These are phyloP conservation scores for Tetratostichococcus sp. DNA, from an alignment of 139 green algal species.

Conservation along the genomic window DNA sequence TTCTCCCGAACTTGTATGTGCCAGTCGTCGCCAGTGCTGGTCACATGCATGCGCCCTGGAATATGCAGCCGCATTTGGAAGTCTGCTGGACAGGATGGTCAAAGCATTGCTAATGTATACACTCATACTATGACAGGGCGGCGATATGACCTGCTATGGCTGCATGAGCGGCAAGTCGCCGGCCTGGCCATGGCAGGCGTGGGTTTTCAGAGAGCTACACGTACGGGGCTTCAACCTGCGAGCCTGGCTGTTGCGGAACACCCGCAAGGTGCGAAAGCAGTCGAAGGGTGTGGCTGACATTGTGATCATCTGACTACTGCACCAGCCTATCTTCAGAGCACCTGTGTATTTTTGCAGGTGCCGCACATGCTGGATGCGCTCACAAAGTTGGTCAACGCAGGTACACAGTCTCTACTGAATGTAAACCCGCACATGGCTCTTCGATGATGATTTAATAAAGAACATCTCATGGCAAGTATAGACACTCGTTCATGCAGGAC, in stretches of 20 bases:
- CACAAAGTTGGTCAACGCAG: constrained; percentile 44
- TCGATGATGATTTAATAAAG: too few species aligned
- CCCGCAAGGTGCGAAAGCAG: not conserved
- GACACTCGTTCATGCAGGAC: constrained; percentile 51
- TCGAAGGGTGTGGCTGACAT: too few species aligned
- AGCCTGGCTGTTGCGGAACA: constrained; percentile 11
- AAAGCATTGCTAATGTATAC: not conserved
- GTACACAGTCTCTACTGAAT: constrained; percentile 66
- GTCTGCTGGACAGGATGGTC: too few species aligned
- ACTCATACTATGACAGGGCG: too few species aligned
- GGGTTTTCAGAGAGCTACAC: constrained; percentile 61
- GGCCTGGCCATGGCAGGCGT: constrained; percentile 65
- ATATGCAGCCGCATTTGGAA: too few species aligned
- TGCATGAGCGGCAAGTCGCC: constrained; percentile 63
- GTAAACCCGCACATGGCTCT: too few species aligned
- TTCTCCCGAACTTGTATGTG: not conserved
- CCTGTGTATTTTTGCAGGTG: constrained; percentile 41
- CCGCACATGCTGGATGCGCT: constrained; percentile 48
- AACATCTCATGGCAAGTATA: too few species aligned
- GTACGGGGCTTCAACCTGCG: constrained; percentile 51
- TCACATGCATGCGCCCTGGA: too few species aligned
- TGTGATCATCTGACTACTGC: not conserved
- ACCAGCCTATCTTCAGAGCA: not conserved
- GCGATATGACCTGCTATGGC: constrained; percentile 75
- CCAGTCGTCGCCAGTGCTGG: too few species aligned